phyloP scores from a whole-genome alignment of 2,329 filamentous ascomycete genomes.

The Ceratocystis huliohia region DNA sequence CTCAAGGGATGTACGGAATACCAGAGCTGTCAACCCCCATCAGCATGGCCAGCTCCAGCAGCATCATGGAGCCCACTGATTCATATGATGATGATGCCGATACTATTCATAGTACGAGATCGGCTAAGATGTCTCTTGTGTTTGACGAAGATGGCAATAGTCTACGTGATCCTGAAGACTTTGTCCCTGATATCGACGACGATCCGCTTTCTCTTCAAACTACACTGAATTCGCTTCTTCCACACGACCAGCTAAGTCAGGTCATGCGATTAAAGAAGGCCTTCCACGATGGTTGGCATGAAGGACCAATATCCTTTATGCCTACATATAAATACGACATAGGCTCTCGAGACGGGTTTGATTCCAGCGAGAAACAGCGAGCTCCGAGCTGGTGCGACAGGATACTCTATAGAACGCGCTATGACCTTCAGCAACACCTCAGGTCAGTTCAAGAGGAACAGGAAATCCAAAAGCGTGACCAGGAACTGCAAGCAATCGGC shows the following conservation, averaged over 20 bases:
- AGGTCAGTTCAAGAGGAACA: slow-evolving; percentile 50
- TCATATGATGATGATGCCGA: slow-evolving; percentile 22
- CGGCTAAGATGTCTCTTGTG: slow-evolving; percentile 14
- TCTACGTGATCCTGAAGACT: slow-evolving; percentile 53
- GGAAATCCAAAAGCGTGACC: slow-evolving; percentile 54
- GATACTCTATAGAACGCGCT: slow-evolving; percentile 70
- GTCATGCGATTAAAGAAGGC: slow-evolving; percentile 63
- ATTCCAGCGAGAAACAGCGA: slow-evolving; percentile 86
- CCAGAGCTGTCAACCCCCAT: slow-evolving; percentile 22
- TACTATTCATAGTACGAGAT: slow-evolving; percentile 17
- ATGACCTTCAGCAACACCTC: slow-evolving; percentile 55
- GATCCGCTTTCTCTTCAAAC: slow-evolving; percentile 82
- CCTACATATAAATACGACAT: slow-evolving; percentile 98
- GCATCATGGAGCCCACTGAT: slow-evolving; percentile 21
- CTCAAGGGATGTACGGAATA: slow-evolving; percentile 60
- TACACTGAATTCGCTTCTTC: slow-evolving; percentile 72
- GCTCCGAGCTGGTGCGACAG: slow-evolving; percentile 96
- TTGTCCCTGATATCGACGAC: slow-evolving; percentile 52
- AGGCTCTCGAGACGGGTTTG: slow-evolving; percentile 82
- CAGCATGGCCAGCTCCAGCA: slow-evolving; percentile 27
- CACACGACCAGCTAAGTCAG: slow-evolving; percentile 73
- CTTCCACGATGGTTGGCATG: slow-evolving; percentile 84
- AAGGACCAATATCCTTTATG: slow-evolving; percentile 76
- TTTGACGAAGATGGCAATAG: slow-evolving; percentile 13
- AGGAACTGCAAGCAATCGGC: slow-evolving; percentile 72